Percentiles rank a stretch among this genome's conserved stretches.
Conservation (phyloP, 2,329 filamentous ascomycete species). For the Alternaria triticina region DNA sequence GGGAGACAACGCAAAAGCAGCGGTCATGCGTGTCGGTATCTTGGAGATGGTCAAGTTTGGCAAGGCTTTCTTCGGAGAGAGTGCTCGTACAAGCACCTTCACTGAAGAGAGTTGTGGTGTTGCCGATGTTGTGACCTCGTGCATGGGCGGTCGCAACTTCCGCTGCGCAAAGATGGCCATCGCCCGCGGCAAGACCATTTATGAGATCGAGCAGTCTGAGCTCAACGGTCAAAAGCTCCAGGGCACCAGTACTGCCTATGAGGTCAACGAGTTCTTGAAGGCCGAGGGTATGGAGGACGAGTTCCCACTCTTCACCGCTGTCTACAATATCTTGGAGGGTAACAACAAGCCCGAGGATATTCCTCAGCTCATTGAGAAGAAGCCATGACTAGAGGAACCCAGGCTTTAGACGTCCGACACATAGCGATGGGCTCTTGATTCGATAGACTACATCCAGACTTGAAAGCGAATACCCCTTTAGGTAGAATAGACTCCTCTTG, state of each 20-base stretch:
- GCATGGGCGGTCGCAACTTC: slow-evolving; percentile 91
- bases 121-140: slow-evolving; percentile 93
- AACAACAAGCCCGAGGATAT: slow-evolving; percentile 81
- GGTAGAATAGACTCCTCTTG: slow-evolving; percentile 6
- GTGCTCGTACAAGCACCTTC: slow-evolving; percentile 82
- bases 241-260: slow-evolving; percentile 87
- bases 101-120: slow-evolving; percentile 97
- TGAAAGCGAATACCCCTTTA: slow-evolving; percentile 7
- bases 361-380: slow-evolving; percentile 65
- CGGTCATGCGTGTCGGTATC: slow-evolving; percentile 94
- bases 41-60: slow-evolving; percentile 97
- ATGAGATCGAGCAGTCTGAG: slow-evolving; percentile 86
- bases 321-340: slow-evolving; percentile 80
- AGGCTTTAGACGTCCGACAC: background rate
- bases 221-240: slow-evolving; percentile 97
- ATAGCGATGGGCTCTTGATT: background rate
- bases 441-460: background rate
- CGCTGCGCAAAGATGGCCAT: slow-evolving; percentile 89
- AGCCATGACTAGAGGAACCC: slow-evolving; percentile 16
- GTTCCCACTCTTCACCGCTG: slow-evolving; percentile 91
- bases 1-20: slow-evolving; percentile 99
- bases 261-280: slow-evolving; percentile 89
- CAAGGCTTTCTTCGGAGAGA: slow-evolving; percentile 87
- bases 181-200: slow-evolving; percentile 77
- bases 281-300: slow-evolving; percentile 77